These are phyloP conservation scores for Auriscalpium microsporum DNA, from an alignment of 768 basidiomycete genomes.

Conservation along the genomic window DNA sequence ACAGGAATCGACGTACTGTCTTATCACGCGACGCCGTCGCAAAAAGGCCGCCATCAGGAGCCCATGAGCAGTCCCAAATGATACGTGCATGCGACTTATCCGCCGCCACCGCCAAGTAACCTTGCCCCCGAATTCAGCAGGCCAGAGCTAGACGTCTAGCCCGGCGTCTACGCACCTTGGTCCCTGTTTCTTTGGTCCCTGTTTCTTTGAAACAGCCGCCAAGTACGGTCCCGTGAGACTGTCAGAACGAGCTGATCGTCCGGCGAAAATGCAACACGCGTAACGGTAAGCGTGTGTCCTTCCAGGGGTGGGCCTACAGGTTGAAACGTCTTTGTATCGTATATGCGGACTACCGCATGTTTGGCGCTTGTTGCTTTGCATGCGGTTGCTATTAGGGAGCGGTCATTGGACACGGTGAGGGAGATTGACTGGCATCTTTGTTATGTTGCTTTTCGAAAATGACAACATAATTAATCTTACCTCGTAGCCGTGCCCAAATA, in stretches of 20 bases:
- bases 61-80: conserved; percentile 94
- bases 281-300: conserved; percentile 87
- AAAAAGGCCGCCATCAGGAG: conserved; percentile 66
- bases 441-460: neutral
- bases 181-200: conserved; percentile 34
- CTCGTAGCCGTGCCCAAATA: conserved; percentile 98
- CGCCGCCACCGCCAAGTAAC: conserved; percentile 52
- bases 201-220: conserved; percentile 64
- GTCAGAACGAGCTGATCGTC: conserved; percentile 74
- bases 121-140: conserved; percentile 25
- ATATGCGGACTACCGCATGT: conserved; percentile 84
- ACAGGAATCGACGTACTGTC: conserved; percentile 43
- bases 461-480: conserved; percentile 29
- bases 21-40: conserved; percentile 95
- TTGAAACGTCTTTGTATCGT: conserved; percentile 64
- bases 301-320: conserved; percentile 61
- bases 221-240: conserved; percentile 87
- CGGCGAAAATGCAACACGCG: conserved; percentile 82
- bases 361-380: conserved; percentile 84
- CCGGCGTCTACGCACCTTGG: conserved; percentile 27
- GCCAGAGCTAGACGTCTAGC: neutral
- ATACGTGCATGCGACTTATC: conserved; percentile 88
- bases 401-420: conserved; percentile 64
- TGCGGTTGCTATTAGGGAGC: conserved; percentile 71
- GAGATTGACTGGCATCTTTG: conserved; percentile 56